phyloP scores from a whole-genome alignment of 208 protist genomes.

The Acanthamoeba triangularis region DNA sequence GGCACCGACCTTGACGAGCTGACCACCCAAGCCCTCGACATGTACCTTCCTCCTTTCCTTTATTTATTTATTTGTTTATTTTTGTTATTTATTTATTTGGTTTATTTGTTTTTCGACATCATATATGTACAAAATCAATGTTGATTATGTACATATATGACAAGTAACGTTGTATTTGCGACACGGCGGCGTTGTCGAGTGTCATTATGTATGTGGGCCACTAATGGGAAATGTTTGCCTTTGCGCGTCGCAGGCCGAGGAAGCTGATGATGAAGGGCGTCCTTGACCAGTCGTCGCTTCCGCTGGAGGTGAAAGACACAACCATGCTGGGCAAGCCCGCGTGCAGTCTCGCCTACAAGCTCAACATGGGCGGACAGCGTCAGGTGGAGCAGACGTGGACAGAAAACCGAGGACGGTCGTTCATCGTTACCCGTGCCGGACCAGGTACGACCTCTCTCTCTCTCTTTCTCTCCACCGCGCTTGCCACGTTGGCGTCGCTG shows the following conservation, averaged over 20 bases:
- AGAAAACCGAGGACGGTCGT: not conserved
- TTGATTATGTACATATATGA: too few species aligned
- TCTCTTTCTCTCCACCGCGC: not conserved
- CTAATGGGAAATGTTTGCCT: not conserved
- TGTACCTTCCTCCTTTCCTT: not conserved
- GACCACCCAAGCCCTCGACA: conserved; percentile 16
- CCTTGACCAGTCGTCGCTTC: conserved; percentile 2
- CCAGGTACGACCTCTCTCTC: not conserved
- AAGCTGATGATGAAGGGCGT: conserved; percentile 48
- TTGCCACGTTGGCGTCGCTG: too few species aligned
- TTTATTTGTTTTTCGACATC: too few species aligned
- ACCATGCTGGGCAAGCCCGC: conserved; percentile 13
- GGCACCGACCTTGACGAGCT: conserved; percentile 31
- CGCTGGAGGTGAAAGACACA: not conserved
- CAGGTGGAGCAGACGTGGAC: conserved; percentile 37
- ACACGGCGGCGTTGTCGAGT: not conserved
- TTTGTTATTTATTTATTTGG: not conserved
- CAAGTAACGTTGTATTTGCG: too few species aligned
- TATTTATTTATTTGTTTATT: not conserved
- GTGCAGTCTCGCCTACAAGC: not conserved
- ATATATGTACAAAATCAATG: too few species aligned
- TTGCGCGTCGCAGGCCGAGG: not conserved
- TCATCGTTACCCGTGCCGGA: conserved; percentile 9
- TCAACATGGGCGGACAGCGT: conserved; percentile 11
- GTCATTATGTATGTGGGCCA: not conserved